These are phyloP conservation scores for Coniochaeta sp. DNA, from an alignment of 2,329 filamentous ascomycete genomes.

Conservation along the genomic window DNA sequence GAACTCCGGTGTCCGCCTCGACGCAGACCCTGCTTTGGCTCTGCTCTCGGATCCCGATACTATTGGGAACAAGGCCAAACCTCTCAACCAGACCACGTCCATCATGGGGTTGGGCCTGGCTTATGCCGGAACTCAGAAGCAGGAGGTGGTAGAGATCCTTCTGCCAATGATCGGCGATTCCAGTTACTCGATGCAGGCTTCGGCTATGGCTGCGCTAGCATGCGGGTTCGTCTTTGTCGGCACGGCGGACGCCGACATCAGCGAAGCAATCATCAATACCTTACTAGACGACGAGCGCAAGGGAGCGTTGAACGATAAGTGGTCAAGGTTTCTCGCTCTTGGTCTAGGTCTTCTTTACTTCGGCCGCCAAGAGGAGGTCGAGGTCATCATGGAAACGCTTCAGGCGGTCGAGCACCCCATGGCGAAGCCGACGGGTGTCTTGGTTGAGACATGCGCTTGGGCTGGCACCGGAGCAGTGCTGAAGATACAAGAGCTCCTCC, in stretches of 20 bases:
- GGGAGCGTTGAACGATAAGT: conserved; percentile 91
- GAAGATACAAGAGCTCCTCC: conserved; percentile 93
- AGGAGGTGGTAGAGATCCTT: conserved; percentile 77
- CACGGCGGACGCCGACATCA: conserved; percentile 84
- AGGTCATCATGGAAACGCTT: conserved; percentile 91
- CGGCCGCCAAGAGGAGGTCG: conserved; percentile 95
- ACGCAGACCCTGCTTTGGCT: conserved; percentile 85
- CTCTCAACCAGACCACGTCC: conserved; percentile 70
- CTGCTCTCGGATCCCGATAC: conserved; percentile 76
- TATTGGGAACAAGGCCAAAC: conserved; percentile 64
- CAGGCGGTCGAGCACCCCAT: conserved; percentile 97
- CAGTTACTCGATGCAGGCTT: conserved; percentile 85
- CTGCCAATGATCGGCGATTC: conserved; percentile 83
- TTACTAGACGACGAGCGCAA: conserved; percentile 89
- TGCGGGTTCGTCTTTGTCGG: conserved; percentile 89
- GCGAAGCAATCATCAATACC: conserved; percentile 85
- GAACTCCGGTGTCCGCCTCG: conserved; percentile 84
- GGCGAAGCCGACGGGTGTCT: conserved; percentile 88
- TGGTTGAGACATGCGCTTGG: conserved; percentile 96
- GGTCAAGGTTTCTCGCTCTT: conserved; percentile 93
- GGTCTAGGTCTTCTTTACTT: conserved; percentile 93
- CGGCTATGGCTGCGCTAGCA: conserved; percentile 89
- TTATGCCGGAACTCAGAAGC: conserved; percentile 90
- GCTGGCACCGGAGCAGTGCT: conserved; percentile 94
- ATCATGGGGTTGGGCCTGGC: conserved; percentile 96